Evolutionary conservation across 1,284 basidiomycete species (phyloP).

Genomic region (Acaromyces ingoldii): DNA sequence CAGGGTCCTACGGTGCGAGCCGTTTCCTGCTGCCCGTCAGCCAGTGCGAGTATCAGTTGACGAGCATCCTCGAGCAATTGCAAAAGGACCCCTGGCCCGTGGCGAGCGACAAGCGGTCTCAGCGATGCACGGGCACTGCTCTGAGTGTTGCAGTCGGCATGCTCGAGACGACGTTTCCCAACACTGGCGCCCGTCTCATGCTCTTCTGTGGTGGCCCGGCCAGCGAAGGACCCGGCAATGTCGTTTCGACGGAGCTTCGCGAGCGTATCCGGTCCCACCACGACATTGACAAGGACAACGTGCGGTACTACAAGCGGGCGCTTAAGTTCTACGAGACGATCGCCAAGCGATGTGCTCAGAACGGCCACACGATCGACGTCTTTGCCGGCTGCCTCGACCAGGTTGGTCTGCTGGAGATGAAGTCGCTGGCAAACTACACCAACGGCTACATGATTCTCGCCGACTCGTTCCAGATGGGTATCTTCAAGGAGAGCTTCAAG

Average conservation of each 20-base stretch:
- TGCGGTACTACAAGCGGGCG: conserved; percentile 95
- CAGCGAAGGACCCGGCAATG: conserved; percentile 94
- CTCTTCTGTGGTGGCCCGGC: conserved; percentile 93
- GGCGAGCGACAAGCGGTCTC: conserved; percentile 86
- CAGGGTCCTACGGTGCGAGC: conserved; percentile 68
- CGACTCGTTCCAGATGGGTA: conserved; percentile 95
- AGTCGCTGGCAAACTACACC: conserved; percentile 85
- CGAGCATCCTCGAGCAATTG: conserved; percentile 83
- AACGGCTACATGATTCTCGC: conserved; percentile 95
- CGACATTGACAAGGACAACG: conserved; percentile 95
- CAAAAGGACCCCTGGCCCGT: conserved; percentile 95
- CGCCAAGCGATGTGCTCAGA: conserved; percentile 86
- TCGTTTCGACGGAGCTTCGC: conserved; percentile 89
- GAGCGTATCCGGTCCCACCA: conserved; percentile 98
- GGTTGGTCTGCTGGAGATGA: conserved; percentile 97
- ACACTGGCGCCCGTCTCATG: conserved; percentile 94
- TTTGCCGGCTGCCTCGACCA: conserved; percentile 98
- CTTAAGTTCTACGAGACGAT: conserved; percentile 96
- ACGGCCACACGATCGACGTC: conserved; percentile 90
- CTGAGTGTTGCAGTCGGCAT: conserved; percentile 91
- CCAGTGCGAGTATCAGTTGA: conserved; percentile 94
- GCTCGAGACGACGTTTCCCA: conserved; percentile 90
- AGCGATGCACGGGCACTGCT: conserved; percentile 92
- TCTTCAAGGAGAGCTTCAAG: conserved; percentile 97
- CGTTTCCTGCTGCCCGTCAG: conserved; percentile 89